phyloP scores from a whole-genome alignment of 108 stramenopile species.

The Fistulifera pelliculosa region DNA sequence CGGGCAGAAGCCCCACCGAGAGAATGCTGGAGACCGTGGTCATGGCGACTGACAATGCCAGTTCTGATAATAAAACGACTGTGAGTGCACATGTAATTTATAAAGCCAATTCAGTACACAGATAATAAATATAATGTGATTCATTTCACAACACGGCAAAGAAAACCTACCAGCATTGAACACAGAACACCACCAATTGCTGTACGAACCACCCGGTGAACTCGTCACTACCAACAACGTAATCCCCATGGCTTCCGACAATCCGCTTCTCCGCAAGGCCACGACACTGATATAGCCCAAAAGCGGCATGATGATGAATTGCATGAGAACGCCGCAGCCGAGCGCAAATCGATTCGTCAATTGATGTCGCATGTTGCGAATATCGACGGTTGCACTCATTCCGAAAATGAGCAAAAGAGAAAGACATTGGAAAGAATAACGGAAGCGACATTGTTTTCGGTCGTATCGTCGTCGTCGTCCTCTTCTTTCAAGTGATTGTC shows the following conservation, averaged over 20 bases:
- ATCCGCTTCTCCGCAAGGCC: conserved; percentile 24
- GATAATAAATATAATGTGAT: background rate
- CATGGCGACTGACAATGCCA: conserved; percentile 81
- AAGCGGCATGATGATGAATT: conserved; percentile 79
- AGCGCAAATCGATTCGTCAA: conserved; percentile 55
- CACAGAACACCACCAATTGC: conserved; percentile 78
- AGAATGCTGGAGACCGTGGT: conserved; percentile 73
- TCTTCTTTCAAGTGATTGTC: too few relatives aligned
- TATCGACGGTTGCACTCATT: conserved; percentile 74
- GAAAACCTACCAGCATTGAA: conserved; percentile 76
- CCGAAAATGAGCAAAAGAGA: conserved; percentile 83
- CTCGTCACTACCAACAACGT: conserved; percentile 69
- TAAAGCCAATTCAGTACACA: too few relatives aligned
- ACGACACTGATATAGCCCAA: conserved; percentile 65
- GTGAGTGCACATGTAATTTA: background rate
- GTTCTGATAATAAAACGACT: conserved; percentile 15
- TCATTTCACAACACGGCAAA: background rate
- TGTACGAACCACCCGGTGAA: conserved; percentile 76
- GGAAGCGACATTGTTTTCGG: too few relatives aligned
- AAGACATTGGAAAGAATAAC: conserved; percentile 42
- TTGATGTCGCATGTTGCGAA: conserved; percentile 42
- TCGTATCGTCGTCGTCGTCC: too few relatives aligned
- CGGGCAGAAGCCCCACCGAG: conserved; percentile 56
- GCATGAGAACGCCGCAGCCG: conserved; percentile 58
- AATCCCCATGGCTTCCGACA: conserved; percentile 64